Evolutionary conservation across 345 rosid species (phyloP), one percentile per base, ranked within the genome.

Genomic region (Odontarrhena argentea): DNA sequence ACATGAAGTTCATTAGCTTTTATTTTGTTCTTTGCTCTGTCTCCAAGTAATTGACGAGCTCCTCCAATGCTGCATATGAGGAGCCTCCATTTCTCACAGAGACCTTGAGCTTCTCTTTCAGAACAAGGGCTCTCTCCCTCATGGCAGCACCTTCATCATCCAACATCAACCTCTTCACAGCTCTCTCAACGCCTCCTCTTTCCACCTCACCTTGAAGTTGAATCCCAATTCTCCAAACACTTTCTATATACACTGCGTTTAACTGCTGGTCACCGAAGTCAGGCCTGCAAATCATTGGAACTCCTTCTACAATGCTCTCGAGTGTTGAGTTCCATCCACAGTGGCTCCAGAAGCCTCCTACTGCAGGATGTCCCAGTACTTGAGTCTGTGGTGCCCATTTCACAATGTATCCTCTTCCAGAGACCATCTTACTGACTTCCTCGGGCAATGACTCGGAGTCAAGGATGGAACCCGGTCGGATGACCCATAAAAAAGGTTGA

Each of bases 401-500:
- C 32, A 68, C 72, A 82, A 10, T 88, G 74, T 15, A 88, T 86
- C 9, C 89, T 32, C 51, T 73, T 77, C 25, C 86, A 78, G 36
- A 24, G 15, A 54, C 48, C 46, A 9, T 65, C 28, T 45, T 51
- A 9, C 32, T 28, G 52, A 78, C 0, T 77, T 77, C 74, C 80
- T 75, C 38, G 70, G 48, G 73, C 8, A 68, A 48, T 47, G 58
- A 37, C 28, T 67, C 63, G 18, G 2, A 24, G 5, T 7, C 79
- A 9, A 67, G 2, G 65, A 86, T 80, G 8, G 78, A 76, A 14
- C 41, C 24, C 0, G 83, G 84, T 56, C 82, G 42, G 15, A 80
- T 65, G 9, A 92, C 86, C 96, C 97, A 91, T n/a, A 91, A 74
- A 66, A 81, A 91, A 22, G 83, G 85, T 28, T 70, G 56, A 5